Evolutionary conservation across 371 early-diverging fungal genomes (phyloP).

Genomic region (Mucor ambiguus): DNA sequence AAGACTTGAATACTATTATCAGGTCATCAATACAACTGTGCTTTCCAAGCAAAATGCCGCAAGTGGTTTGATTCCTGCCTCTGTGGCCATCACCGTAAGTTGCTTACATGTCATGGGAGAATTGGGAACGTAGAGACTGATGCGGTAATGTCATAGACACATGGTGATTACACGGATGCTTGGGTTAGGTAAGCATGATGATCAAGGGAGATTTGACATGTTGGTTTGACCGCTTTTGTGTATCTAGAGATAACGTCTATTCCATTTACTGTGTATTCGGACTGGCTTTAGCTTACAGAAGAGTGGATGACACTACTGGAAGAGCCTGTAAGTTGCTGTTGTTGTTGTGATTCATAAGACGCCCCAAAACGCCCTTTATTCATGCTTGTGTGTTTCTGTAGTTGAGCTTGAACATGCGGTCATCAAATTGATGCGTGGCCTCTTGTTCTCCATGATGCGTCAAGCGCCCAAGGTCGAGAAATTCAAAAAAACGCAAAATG

Average conservation of each 20-base stretch:
- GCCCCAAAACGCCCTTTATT: neutral
- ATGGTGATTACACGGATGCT: slow-evolving; percentile 88
- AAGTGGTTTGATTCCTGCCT: slow-evolving; percentile 90
- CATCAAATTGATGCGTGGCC: slow-evolving; percentile 75
- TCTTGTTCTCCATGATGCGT: slow-evolving; percentile 85
- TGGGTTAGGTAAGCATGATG: slow-evolving; percentile 77
- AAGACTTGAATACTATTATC: slow-evolving; percentile 77
- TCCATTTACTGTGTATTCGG: slow-evolving; percentile 88
- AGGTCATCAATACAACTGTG: slow-evolving; percentile 76
- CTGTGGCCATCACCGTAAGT: slow-evolving; percentile 79
- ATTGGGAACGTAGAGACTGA: neutral
- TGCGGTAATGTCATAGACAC: slow-evolving; percentile 34
- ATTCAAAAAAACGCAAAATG: slow-evolving; percentile 77
- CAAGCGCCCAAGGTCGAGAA: slow-evolving; percentile 83
- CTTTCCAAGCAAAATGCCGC: slow-evolving; percentile 79
- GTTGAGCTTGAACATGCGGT: slow-evolving; percentile 86
- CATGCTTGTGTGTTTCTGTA: slow-evolving; percentile 20
- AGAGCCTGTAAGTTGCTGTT: slow-evolving; percentile 66
- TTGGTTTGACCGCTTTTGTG: neutral
- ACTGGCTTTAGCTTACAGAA: slow-evolving; percentile 81
- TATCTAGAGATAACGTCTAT: slow-evolving; percentile 83
- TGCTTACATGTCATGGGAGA: neutral
- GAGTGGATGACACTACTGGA: slow-evolving; percentile 86
- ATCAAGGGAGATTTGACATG: neutral
- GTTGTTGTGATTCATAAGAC: slow-evolving; percentile 14